phyloP scores from a whole-genome alignment of 257 asterid genomes.

The Paraleonurus japonicus region DNA sequence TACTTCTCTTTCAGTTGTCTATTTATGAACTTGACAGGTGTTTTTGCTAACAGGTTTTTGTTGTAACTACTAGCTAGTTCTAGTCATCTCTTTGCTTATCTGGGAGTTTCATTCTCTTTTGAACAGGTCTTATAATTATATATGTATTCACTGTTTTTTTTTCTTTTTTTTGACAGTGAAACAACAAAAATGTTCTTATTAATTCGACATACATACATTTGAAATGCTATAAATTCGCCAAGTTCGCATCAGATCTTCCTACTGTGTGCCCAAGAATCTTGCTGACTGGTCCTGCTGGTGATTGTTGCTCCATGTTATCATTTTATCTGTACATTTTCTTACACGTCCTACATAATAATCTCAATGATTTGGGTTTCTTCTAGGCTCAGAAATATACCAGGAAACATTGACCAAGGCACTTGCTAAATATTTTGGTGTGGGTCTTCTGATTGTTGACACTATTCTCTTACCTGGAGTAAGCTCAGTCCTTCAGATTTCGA shows the following conservation, averaged over 20 bases:
- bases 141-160: constrained; percentile 6
- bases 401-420: constrained; percentile 83
- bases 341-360: constrained; percentile 12
- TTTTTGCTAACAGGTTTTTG: background rate
- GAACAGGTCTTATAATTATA: background rate
- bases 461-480: constrained; percentile 83
- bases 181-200: constrained; percentile 81
- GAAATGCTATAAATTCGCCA: constrained; percentile 59
- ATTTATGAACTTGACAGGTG: background rate
- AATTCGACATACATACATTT: constrained; percentile 76
- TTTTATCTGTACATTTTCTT: background rate
- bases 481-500: constrained; percentile 16
- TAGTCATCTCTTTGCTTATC: background rate
- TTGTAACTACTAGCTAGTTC: background rate
- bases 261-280: constrained; percentile 81
- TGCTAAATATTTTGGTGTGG: constrained; percentile 63
- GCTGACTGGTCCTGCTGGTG: constrained; percentile 94
- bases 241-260: constrained; percentile 72
- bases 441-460: constrained; percentile 68
- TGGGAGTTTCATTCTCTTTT: background rate
- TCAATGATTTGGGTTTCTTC: background rate
- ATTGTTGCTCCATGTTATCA: constrained; percentile 16
- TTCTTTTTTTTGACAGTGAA: constrained; percentile 55
- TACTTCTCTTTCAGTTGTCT: background rate
- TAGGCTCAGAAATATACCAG: constrained; percentile 94